phyloP scores from a whole-genome alignment of 495 filamentous ascomycete genomes.

The Massariosphaeria phaeospora region DNA sequence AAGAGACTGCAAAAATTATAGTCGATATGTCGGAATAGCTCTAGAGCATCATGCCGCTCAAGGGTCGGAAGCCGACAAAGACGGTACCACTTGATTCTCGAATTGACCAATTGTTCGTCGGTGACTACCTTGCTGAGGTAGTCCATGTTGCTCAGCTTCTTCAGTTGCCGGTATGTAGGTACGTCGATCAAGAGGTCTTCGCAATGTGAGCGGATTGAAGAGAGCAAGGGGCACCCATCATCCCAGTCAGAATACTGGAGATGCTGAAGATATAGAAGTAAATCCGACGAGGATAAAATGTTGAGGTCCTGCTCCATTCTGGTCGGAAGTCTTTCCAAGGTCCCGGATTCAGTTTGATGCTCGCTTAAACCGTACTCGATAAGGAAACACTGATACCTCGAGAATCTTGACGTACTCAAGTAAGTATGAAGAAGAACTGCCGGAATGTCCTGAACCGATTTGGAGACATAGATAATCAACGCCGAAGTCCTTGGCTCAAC shows the following conservation, averaged over 20 bases:
- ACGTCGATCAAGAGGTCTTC: conserved; percentile 49
- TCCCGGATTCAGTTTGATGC: conserved; percentile 29
- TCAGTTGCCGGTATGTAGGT: conserved; percentile 49
- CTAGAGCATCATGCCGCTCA: conserved; percentile 39
- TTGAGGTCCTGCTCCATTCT: conserved; percentile 51
- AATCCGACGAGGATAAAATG: conserved; percentile 50
- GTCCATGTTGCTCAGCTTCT: conserved; percentile 46
- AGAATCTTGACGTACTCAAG: conserved; percentile 48
- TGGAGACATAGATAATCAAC: conserved; percentile 52
- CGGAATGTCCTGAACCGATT: conserved; percentile 48
- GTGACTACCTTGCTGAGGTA: conserved; percentile 49
- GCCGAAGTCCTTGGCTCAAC: conserved; percentile 40
- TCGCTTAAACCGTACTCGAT: conserved; percentile 46
- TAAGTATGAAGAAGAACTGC: conserved; percentile 55
- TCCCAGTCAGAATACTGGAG: conserved; percentile 43
- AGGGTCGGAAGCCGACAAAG: conserved; percentile 46
- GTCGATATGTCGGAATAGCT: conserved; percentile 49
- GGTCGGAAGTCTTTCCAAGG: conserved; percentile 43
- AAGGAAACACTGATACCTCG: conserved; percentile 51
- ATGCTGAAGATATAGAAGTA: conserved; percentile 49
- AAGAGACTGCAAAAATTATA: conserved; percentile 42
- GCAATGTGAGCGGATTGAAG: conserved; percentile 31
- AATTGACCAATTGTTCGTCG: conserved; percentile 42
- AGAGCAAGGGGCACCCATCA: conserved; percentile 25
- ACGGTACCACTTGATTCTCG: conserved; percentile 51